Evolutionary conservation across 352 stramenopile genomes (phyloP), one percentile per base, ranked within the genome.

Genomic region (Phytophthora fragariae): DNA sequence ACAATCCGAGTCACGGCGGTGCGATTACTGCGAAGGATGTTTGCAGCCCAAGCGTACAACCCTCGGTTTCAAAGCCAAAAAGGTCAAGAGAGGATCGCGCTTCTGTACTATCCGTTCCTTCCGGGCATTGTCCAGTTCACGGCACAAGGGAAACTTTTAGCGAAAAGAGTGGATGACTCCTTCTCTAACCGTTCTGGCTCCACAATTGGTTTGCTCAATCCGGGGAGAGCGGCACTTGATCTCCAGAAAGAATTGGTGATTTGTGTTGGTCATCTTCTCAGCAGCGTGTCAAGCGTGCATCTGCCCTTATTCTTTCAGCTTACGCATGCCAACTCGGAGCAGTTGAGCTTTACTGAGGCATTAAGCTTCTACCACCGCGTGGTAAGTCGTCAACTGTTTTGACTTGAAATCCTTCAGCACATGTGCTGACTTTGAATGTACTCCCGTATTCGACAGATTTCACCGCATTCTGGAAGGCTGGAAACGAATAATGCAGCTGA

Each of bases 31-130:
- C 73, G 86, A 1, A 81, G 83, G 1, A 89, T 93, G 77, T 93
- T 95, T 50, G 77, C 86, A 1, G 68, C 75, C 0, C 86, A 95
- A 19, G 82, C 70, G 1, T 86, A 89, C 68, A 92, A 93, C 46
- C 72, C 73, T 2, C 65, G 69, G 0, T 80, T 88, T 19, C 78
- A 87, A 52, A 77, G 58, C 9, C 29, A 19, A 7, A 70, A 88
- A 11, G 47, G 91, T 21, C 85, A 93, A 62, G 83, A 93, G 54
- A 62, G 65, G 4, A 89, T 95, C 19, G 80, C 88, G 8, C 61
- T 92, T 37, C 69, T 91, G 61, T 92, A 91, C 35, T 87, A 86
- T 15, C 80, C 86, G 5, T 79, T 87, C 53, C 75, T 95, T 37
- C 50, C 62, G 0, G 74, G 53, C 44, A 35, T 93, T 11, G 77